Base-by-base conservation (phyloP, 1,284 basidiomycete genomes). In the Nidula niveotomentosa region DNA sequence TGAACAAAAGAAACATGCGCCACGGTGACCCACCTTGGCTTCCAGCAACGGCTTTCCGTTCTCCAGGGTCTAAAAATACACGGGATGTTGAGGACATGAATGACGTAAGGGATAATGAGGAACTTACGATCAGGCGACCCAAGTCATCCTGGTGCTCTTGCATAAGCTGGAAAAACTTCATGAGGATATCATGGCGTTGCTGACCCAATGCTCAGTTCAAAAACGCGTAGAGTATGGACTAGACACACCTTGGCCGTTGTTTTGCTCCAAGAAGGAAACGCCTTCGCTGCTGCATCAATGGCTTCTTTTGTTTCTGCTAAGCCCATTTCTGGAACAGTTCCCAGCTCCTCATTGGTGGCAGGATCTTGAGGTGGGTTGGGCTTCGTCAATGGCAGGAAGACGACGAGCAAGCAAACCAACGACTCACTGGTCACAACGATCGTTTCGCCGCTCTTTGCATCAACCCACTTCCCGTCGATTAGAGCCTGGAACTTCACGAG, bases 21-120 rank as follows among this genome's bases (percentile, higher is more conserved):
- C 30, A 30, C 5, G 30, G 30, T 10, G 13, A 51, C 34, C 17
- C 58, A 88, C 90, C 78, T 90, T 90, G 18, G 85, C 91, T 62
- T 97, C 94, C 0, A 77, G 73, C 51, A 96, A 75, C 3, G 93
- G 80, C 76, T 98, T 98, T 39, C 95, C 95, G 63, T 98, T 98
- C 75, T 98, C 95, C 58, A 93, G 75, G 5, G 93, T 94, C 90
- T 94, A 53, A 59, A 41, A 60, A 36, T 51, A 36, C 37, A 41
- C 60, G 39, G 64, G 55, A 53, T 41, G 48, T 18, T 13, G 55
- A 65, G 67, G 63, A 64, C 58, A 63, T 65, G 61, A 60, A 53
- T 46, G 36, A 53, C 23, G 15, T 30, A n/a, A 48, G 39, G 18
- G 45, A n/a, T 18, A 51, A 49, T 1, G 30, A 30, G 10, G 10